Conservation (phyloP, 1,284 basidiomycete species). For the Trichosporon coremiiforme region DNA sequence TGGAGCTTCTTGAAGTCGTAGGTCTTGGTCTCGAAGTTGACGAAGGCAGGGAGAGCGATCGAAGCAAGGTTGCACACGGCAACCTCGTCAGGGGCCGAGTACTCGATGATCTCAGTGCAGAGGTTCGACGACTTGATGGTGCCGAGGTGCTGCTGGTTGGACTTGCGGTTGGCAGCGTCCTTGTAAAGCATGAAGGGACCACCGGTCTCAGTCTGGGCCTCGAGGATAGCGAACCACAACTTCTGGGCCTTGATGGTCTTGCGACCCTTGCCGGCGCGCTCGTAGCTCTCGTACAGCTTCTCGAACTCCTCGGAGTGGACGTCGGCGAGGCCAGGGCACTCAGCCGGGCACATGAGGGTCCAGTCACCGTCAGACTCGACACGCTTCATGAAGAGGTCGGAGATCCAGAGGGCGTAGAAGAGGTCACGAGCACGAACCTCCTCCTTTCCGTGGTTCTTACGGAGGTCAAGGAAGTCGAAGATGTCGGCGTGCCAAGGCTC, state of each 20-base stretch:
- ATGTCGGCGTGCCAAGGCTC: conserved; percentile 98
- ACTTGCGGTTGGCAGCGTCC: conserved; percentile 85
- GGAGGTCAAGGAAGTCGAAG: conserved; percentile 95
- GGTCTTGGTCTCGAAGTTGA: conserved; percentile 61
- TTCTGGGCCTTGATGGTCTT: conserved; percentile 94
- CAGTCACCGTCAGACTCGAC: conserved; percentile 85
- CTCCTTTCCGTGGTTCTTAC: conserved; percentile 99
- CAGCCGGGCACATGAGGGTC: conserved; percentile 97
- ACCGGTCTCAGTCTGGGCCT: conserved; percentile 97
- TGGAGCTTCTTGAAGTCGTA: conserved; percentile 97
- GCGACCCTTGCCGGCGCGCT: conserved; percentile 82
- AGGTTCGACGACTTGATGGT: conserved; percentile 99
- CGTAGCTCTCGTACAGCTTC: conserved; percentile 84
- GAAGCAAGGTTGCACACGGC: conserved; percentile 99
- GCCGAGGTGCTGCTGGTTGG: conserved; percentile 98
- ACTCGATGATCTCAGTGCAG: conserved; percentile 99
- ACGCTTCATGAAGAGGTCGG: conserved; percentile 97
- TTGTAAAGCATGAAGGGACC: conserved; percentile 99
- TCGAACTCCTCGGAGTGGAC: conserved; percentile 93
- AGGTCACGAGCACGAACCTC: conserved; percentile 95
- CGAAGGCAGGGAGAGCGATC: conserved; percentile 87
- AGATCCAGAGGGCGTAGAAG: conserved; percentile 98
- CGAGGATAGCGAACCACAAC: conserved; percentile 96
- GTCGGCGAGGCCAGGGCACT: conserved; percentile 88
- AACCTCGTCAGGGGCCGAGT: conserved; percentile 95